These are phyloP conservation scores for Ailanthus altissimus DNA, from an alignment of 345 rosid genomes.

Conservation along the genomic window DNA sequence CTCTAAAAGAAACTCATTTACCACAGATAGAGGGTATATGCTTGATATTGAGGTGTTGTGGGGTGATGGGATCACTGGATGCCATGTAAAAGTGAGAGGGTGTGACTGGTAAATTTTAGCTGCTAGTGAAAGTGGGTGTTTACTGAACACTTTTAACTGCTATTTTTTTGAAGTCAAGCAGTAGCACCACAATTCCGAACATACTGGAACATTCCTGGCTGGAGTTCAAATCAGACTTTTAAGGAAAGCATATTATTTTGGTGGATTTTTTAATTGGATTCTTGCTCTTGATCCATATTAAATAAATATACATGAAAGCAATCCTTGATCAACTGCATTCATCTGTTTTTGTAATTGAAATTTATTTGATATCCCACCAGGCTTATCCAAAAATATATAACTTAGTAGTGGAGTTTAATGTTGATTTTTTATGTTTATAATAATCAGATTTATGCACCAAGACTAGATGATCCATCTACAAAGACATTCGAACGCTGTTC, in stretches of 20 bases:
- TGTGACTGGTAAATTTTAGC: too few relatives aligned
- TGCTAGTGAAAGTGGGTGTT: too few relatives aligned
- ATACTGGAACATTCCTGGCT: neutral
- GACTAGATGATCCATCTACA: slow-evolving; percentile 67
- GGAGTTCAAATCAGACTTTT: neutral
- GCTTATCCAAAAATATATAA: neutral
- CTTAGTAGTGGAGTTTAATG: neutral
- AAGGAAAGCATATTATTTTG: neutral
- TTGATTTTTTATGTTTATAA: neutral
- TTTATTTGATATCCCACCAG: neutral
- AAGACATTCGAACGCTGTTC: slow-evolving; percentile 77
- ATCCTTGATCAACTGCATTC: too few relatives aligned
- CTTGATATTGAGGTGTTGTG: too few relatives aligned
- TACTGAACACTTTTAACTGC: too few relatives aligned
- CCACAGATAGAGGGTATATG: neutral
- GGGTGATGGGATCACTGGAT: too few relatives aligned
- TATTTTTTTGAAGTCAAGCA: too few relatives aligned
- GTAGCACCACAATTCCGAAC: too few relatives aligned
- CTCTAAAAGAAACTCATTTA: neutral
- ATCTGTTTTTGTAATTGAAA: neutral
- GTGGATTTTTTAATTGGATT: neutral
- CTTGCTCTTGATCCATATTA: neutral
- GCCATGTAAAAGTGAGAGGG: too few relatives aligned
- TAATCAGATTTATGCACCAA: slow-evolving; percentile 68
- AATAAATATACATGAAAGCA: neutral